phyloP scores from a whole-genome alignment of 2,329 filamentous ascomycete species.

The Chaetomiaceae sp. region DNA sequence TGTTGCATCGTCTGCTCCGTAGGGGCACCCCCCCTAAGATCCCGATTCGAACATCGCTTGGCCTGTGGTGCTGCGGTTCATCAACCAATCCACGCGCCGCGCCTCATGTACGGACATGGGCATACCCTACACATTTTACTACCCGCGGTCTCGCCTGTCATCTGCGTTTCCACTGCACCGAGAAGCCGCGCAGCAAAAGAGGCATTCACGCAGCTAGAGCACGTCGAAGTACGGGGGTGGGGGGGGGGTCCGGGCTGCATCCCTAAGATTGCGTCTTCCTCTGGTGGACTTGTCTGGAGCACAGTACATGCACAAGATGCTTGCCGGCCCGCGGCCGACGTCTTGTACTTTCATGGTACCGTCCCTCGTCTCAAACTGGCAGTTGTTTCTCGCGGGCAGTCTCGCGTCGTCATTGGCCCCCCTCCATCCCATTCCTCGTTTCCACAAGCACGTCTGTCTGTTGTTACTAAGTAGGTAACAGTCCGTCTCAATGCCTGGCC shows the following conservation, averaged over 20 bases:
- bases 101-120: constrained; percentile 9
- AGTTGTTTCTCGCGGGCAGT: constrained; percentile 7
- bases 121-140: constrained; percentile 9
- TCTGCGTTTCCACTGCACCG: constrained; percentile 15
- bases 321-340: constrained; percentile 15
- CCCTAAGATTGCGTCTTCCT: constrained; percentile 15
- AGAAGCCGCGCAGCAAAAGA: constrained; percentile 13
- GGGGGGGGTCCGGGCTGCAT: constrained; percentile 14
- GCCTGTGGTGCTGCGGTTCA: constrained; percentile 6
- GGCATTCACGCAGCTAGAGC: constrained; percentile 6
- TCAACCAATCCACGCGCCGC: constrained; percentile 4
- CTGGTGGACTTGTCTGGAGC: constrained; percentile 5
- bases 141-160: constrained; percentile 10
- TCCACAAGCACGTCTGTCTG: constrained; percentile 9
- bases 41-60: constrained; percentile 10
- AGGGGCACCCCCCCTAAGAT: constrained; percentile 13
- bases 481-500: constrained; percentile 11
- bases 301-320: constrained; percentile 12
- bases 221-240: constrained; percentile 4
- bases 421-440: neutral
- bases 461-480: constrained; percentile 16
- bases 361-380: constrained; percentile 9
- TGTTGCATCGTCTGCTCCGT: neutral
- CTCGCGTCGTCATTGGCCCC: constrained; percentile 16
- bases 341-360: constrained; percentile 18